These are phyloP conservation scores for Alternaria arborescens DNA, from an alignment of 2,329 filamentous ascomycete genomes.

Conservation along the genomic window DNA sequence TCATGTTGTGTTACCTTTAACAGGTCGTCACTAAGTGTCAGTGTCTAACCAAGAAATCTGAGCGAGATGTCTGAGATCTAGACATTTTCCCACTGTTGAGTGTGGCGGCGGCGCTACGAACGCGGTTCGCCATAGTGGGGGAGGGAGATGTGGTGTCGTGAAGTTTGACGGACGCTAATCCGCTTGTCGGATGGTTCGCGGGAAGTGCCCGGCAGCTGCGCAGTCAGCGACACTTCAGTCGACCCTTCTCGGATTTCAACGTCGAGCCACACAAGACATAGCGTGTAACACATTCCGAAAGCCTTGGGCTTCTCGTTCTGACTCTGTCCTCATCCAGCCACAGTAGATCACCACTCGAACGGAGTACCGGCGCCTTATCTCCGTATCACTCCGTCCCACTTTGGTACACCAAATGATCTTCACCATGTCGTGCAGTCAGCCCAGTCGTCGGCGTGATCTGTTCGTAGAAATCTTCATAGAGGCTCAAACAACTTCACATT, in stretches of 20 bases:
- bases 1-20: slow-evolving; percentile 27
- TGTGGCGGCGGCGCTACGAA: slow-evolving; percentile 21
- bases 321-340: background rate
- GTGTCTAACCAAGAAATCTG: background rate
- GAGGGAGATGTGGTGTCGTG: slow-evolving; percentile 5
- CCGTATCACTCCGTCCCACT: background rate
- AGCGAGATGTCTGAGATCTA: slow-evolving; percentile 18
- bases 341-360: background rate
- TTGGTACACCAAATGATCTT: background rate
- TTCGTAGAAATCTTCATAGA: background rate
- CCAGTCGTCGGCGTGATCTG: background rate
- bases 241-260: background rate
- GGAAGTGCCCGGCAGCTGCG: background rate
- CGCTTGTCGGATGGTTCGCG: slow-evolving; percentile 6
- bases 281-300: background rate
- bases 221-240: background rate
- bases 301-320: background rate
- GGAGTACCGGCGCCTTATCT: background rate
- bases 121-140: slow-evolving; percentile 1
- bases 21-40: slow-evolving; percentile 4
- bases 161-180: slow-evolving; percentile 19
- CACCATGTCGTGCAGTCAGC: background rate
- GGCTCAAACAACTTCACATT: background rate
- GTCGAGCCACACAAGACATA: background rate
- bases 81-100: background rate